These are phyloP conservation scores for Leishmania amazonensis DNA, from an alignment of 208 protist species.

Conservation along the genomic window DNA sequence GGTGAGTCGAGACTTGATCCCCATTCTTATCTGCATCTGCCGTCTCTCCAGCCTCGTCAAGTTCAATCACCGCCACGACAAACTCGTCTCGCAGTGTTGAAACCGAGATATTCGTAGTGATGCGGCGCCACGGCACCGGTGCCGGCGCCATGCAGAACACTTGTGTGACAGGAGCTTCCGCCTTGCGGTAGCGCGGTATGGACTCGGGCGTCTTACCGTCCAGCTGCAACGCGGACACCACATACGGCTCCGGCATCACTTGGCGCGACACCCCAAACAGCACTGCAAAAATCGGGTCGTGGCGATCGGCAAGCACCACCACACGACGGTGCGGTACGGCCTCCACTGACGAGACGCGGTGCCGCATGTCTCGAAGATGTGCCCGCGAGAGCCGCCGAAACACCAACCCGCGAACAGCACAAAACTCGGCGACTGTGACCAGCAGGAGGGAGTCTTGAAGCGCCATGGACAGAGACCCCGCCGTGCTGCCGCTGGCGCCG, in stretches of 20 bases:
- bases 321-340: conserved; percentile 45
- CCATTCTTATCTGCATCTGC: neutral
- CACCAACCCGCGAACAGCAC: conserved; percentile 30
- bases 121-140: conserved; percentile 34
- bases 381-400: conserved; percentile 38
- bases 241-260: conserved; percentile 21
- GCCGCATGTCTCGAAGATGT: conserved; percentile 33
- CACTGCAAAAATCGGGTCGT: conserved; percentile 49
- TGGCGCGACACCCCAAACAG: conserved; percentile 26
- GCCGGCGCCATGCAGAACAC: conserved; percentile 29
- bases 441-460: conserved; percentile 57
- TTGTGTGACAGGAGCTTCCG: conserved; percentile 20
- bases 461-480: conserved; percentile 23
- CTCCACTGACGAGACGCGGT: conserved; percentile 45
- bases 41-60: neutral
- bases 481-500: conserved; percentile 15
- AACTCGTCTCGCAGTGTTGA: conserved; percentile 26
- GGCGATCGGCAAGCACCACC: conserved; percentile 50
- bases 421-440: conserved; percentile 51
- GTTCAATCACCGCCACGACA: conserved; percentile 24
- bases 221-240: conserved; percentile 17
- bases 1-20: neutral
- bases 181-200: conserved; percentile 7
- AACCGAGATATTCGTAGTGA: conserved; percentile 24
- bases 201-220: conserved; percentile 3